phyloP scores from a whole-genome alignment of 345 rosid genomes.

The Rhodamnia argentea region DNA sequence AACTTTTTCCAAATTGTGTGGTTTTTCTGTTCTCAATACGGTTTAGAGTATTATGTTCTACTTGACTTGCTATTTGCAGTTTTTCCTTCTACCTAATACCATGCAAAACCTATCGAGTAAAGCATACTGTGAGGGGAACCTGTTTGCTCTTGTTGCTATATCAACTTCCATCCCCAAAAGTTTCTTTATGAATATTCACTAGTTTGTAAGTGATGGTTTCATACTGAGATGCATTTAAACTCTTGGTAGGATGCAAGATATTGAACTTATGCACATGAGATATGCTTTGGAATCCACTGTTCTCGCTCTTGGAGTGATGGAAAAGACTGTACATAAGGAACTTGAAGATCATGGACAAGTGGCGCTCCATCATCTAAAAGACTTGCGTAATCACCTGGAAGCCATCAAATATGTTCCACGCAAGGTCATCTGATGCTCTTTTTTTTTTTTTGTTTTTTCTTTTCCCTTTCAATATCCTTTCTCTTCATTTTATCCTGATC shows the following conservation, averaged over 20 bases:
- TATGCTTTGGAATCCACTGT: slow-evolving; percentile 85
- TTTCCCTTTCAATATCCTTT: not conserved
- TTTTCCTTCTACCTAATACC: not conserved
- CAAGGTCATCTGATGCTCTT: slow-evolving; percentile 38
- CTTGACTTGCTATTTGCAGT: not conserved
- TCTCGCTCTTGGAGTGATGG: slow-evolving; percentile 69
- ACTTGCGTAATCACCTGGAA: slow-evolving; percentile 64
- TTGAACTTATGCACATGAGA: slow-evolving; percentile 95
- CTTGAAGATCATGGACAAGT: slow-evolving; percentile 31
- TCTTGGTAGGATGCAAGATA: slow-evolving; percentile 68
- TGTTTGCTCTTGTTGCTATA: not conserved
- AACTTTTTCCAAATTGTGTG: not conserved
- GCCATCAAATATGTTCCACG: slow-evolving; percentile 73
- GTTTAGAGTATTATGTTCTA: not conserved
- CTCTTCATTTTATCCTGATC: not conserved
- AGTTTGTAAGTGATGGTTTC: not conserved
- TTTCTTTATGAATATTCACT: not conserved
- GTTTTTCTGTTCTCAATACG: not conserved
- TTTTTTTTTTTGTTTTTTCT: not conserved
- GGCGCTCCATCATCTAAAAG: slow-evolving; percentile 65
- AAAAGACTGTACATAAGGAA: slow-evolving; percentile 37
- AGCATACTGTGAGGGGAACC: not conserved
- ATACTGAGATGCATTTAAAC: not conserved
- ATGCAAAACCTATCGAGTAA: not conserved
- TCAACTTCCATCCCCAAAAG: not conserved